Percentiles rank a stretch among this genome's conserved stretches.
Conservation (phyloP, 2,329 filamentous ascomycete species). For the Colletotrichum sp. region DNA sequence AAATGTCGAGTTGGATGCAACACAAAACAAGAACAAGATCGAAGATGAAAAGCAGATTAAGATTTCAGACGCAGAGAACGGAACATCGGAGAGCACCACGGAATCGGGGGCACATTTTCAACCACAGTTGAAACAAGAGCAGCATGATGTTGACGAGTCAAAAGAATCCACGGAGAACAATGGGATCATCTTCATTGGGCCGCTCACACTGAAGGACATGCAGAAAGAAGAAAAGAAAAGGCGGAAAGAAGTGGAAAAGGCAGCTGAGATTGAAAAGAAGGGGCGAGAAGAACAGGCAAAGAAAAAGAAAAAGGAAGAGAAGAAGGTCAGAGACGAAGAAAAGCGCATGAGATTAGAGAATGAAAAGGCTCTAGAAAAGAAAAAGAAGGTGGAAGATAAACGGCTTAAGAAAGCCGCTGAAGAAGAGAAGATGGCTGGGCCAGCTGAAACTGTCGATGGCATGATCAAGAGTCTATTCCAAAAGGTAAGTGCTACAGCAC, state of each 20-base stretch:
- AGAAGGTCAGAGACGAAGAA: neutral
- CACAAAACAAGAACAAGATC: neutral
- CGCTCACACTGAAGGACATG: neutral
- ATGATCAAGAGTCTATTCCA: constrained; percentile 2
- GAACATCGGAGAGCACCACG: neutral
- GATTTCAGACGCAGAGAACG: neutral
- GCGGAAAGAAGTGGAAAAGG: neutral
- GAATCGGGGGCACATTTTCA: neutral
- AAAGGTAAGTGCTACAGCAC: neutral
- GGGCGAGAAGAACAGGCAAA: neutral
- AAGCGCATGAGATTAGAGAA: neutral
- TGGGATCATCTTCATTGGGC: neutral
- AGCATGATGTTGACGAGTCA: neutral
- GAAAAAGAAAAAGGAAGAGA: neutral
- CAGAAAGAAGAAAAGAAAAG: neutral
- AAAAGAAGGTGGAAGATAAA: neutral
- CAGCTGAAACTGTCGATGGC: neutral
- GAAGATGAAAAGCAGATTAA: neutral
- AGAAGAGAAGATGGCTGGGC: neutral
- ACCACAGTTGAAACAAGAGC: neutral
- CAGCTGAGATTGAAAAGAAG: neutral
- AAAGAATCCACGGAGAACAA: neutral
- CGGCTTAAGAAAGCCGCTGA: neutral
- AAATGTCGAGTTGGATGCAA: neutral
- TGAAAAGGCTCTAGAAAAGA: neutral